Percentiles rank a stretch among this genome's conserved stretches.
These are phyloP conservation scores for Kluyveromyces dobzhanskii DNA, from an alignment of 805 yeast species.

Conservation along the genomic window DNA sequence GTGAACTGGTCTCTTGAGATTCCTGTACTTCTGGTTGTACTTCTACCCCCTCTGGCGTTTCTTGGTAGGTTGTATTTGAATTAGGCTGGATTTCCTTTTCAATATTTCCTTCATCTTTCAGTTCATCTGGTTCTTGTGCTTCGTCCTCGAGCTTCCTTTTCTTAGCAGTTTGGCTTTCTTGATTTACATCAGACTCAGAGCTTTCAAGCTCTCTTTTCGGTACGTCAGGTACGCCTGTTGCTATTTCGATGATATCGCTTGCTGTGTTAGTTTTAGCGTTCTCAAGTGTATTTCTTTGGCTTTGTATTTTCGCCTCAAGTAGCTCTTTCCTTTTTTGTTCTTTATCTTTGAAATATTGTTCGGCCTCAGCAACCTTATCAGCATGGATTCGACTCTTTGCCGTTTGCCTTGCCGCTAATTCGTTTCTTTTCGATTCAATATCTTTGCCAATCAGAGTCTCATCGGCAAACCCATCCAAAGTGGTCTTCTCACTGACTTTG, in stretches of 20 bases:
- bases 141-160: background rate
- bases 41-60: too few species aligned
- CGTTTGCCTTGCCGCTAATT: slow-evolving; percentile 8
- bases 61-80: too few species aligned
- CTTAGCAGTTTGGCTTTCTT: background rate
- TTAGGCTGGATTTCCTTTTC: too few species aligned
- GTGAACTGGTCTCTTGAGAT: too few species aligned
- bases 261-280: slow-evolving; percentile 1
- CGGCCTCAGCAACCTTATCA: slow-evolving; percentile 11
- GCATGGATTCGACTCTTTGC: slow-evolving; percentile 13
- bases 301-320: background rate
- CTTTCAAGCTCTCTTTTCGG: background rate
- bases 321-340: background rate
- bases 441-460: slow-evolving; percentile 12
- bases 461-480: slow-evolving; percentile 34
- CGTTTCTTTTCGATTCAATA: slow-evolving; percentile 7
- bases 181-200: background rate
- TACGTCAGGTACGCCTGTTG: background rate
- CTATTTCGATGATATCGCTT: too few species aligned
- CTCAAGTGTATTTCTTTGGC: background rate
- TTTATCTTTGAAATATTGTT: background rate
- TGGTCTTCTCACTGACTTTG: slow-evolving; percentile 29
- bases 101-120: too few species aligned
- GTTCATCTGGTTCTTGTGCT: too few species aligned
- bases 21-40: too few species aligned